A percentile compares a stretch with the other conserved stretches of the same genome.
phyloP scores from a whole-genome alignment of 495 filamentous ascomycete genomes.

The Xylaria nigripes region DNA sequence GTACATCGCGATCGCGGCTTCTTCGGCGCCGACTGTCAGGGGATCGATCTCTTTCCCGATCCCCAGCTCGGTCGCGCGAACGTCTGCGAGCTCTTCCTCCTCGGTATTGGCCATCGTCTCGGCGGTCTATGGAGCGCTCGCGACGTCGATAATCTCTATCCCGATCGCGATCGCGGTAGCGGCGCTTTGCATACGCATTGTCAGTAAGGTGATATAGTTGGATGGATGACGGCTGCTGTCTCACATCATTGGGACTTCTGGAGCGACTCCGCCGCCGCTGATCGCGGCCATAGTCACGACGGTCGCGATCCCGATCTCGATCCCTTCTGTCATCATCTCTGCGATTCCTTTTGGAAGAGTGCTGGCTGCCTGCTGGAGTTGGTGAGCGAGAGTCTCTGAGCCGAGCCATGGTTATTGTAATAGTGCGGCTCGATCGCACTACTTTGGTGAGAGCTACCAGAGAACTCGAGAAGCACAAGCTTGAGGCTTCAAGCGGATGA shows the following conservation, averaged over 20 bases:
- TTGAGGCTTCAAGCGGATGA: slow-evolving; percentile 18
- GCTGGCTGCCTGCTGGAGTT: slow-evolving; percentile 88
- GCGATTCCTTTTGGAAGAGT: slow-evolving; percentile 61
- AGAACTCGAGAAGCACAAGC: slow-evolving; percentile 24
- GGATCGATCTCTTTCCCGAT: slow-evolving; percentile 50
- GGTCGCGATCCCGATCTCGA: slow-evolving; percentile 50
- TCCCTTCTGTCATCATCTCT: slow-evolving; percentile 73
- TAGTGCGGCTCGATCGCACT: slow-evolving; percentile 29
- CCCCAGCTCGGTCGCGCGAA: slow-evolving; percentile 56
- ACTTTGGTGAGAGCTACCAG: slow-evolving; percentile 31
- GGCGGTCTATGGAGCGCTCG: slow-evolving; percentile 66
- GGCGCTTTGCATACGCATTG: slow-evolving; percentile 38
- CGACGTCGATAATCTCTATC: slow-evolving; percentile 57
- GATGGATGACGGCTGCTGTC: slow-evolving; percentile 16
- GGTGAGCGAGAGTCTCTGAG: slow-evolving; percentile 89
- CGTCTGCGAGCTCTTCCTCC: slow-evolving; percentile 46
- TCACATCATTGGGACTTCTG: slow-evolving; percentile 63
- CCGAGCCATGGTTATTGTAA: slow-evolving; percentile 71
- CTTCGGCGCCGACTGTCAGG: slow-evolving; percentile 46
- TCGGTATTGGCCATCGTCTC: slow-evolving; percentile 62
- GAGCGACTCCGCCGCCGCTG: slow-evolving; percentile 57
- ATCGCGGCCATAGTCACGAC: slow-evolving; percentile 44
- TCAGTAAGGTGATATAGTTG: slow-evolving; percentile 22
- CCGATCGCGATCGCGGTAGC: slow-evolving; percentile 40
- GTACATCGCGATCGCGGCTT: slow-evolving; percentile 51